Percentiles rank a stretch among this genome's conserved stretches.
phyloP scores from a whole-genome alignment of 306 rosid species.

The Arachis hypogaea region DNA sequence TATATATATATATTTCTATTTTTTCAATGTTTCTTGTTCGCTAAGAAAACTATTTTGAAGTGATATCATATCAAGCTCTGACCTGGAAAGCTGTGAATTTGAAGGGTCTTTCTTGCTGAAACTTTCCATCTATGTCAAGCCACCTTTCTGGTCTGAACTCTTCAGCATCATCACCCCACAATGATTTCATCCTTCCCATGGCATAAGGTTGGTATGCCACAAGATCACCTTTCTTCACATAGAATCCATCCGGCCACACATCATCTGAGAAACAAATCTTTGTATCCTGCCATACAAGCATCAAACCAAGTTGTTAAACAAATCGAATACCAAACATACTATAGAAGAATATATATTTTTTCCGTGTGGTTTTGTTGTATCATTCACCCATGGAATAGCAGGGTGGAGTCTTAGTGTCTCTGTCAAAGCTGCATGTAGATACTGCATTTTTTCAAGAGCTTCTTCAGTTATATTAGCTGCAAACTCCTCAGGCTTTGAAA shows the following conservation, averaged over 20 bases:
- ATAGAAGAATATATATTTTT: too few species aligned
- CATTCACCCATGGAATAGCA: background rate
- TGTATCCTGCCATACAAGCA: conserved; percentile 5
- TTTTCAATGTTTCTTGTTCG: too few species aligned
- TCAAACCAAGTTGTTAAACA: background rate
- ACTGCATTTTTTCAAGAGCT: conserved; percentile 39
- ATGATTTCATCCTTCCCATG: conserved; percentile 53
- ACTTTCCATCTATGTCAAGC: conserved; percentile 42
- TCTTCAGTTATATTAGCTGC: conserved; percentile 46
- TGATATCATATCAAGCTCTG: background rate
- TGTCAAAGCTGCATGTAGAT: background rate
- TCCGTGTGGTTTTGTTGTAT: background rate
- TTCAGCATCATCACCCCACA: conserved; percentile 57
- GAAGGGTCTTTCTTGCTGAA: conserved; percentile 51
- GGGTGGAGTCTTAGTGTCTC: background rate
- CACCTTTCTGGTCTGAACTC: conserved; percentile 55
- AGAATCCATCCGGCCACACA: conserved; percentile 10
- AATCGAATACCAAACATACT: too few species aligned
- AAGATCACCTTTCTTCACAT: conserved; percentile 1
- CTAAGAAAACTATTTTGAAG: background rate
- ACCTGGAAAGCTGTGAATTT: background rate
- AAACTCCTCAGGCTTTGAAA: background rate
- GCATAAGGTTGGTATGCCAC: background rate
- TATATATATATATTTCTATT: background rate
- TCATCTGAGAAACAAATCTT: conserved; percentile 16